Evolutionary conservation across 495 filamentous ascomycete genomes (phyloP).

Genomic region (Aspergillus funiculosus): DNA sequence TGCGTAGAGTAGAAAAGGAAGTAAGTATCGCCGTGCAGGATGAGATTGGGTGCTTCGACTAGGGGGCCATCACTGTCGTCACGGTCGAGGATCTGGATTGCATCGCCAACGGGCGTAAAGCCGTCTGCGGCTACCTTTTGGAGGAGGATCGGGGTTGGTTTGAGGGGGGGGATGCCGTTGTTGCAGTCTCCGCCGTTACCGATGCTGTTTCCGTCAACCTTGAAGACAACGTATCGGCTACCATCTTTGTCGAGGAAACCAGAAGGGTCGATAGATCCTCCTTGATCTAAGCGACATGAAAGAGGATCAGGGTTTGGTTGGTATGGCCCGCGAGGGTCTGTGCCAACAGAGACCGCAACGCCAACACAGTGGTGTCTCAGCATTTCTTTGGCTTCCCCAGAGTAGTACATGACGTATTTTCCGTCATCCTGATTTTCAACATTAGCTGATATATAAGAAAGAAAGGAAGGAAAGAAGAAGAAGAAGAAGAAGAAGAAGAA

Average conservation of each 20-base stretch:
- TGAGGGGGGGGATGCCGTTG: constrained; percentile 48
- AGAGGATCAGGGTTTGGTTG: constrained; percentile 38
- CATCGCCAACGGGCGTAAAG: constrained; percentile 43
- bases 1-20: constrained; percentile 59
- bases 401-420: constrained; percentile 56
- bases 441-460: constrained; percentile 6
- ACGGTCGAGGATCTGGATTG: constrained; percentile 52
- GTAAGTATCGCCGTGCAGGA: constrained; percentile 43
- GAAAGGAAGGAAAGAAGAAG: neutral
- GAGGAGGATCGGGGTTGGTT: constrained; percentile 55
- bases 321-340: constrained; percentile 53
- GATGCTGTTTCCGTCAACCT: constrained; percentile 57
- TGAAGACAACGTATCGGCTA: constrained; percentile 54
- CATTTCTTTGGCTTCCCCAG: constrained; percentile 34
- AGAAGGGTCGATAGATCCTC: constrained; percentile 55
- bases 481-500: no score
- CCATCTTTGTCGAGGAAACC: constrained; percentile 50
- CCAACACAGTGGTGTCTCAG: constrained; percentile 55
- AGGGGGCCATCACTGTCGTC: constrained; percentile 51
- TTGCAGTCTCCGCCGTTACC: constrained; percentile 58
- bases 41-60: constrained; percentile 56
- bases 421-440: constrained; percentile 36
- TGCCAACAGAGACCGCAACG: constrained; percentile 35
- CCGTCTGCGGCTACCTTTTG: constrained; percentile 51
- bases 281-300: constrained; percentile 45